Evolutionary conservation across 805 yeast genomes (phyloP), one percentile per base, ranked within the genome.

Genomic region (Wickerhamomyces mucosus): DNA sequence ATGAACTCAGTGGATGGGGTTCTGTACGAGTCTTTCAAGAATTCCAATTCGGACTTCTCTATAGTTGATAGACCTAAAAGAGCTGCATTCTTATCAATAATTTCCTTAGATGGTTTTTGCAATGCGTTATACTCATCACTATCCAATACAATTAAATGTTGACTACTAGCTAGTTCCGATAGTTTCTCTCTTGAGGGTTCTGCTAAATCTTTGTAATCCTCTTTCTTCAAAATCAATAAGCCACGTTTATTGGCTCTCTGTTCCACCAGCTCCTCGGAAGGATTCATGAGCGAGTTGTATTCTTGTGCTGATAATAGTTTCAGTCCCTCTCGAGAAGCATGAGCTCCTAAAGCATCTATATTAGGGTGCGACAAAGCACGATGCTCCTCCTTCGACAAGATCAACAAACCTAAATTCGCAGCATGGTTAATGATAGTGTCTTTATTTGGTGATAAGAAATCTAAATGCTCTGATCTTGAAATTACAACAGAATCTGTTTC

Each of bases 221-320:
- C 32, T 8, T 29, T 26, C 0, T 42, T 15, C 15, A 44, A 22
- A 8, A 41, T 15, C 6, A 31, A 32, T 12, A 29, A 18, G 8
- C 28, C 34, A 21, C 30, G 29, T 13, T 30, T 18, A 6, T 27
- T 18, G 5, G 47, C 50, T 20, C 18, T 34, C 5, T 29, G 18
- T 4, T 14, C 15, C 11, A 38, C 20, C 17, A 21, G 27, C 2
- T 38, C 43, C 17, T 25, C 19, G 4, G 42, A 9, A 9, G 50
- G 50, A 24, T 46, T 18, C 32, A 37, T n/a, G 7, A 45, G 37
- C 9, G 34, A 26, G 2, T 32, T 13, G 12, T 38, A 32, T 18
- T 51, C 55, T 5, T 41, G 43, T 11, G 33, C 31, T 9, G 46
- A 29, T 9, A 61, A 28, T 13, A 59, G 34, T 19, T 41, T 34